Evolutionary conservation across 352 stramenopile species (phyloP), one percentile per base, ranked within the genome.

Genomic region (Pythium phragmitis): DNA sequence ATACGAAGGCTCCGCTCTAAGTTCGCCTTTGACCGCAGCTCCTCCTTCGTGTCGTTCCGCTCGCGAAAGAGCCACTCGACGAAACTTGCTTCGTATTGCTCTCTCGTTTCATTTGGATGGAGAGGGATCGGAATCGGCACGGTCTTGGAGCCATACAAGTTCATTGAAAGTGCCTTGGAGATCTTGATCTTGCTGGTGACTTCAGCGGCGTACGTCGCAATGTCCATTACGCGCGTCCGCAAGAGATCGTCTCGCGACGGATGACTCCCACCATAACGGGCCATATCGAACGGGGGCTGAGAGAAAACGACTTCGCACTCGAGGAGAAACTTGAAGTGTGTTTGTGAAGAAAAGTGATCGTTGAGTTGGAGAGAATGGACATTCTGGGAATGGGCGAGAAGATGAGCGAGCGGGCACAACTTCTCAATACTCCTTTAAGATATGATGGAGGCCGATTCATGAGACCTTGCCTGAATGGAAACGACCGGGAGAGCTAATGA

Each of bases 41-140:
- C 8, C 17, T 58, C 42, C 12, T 43, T 23, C 30, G 28, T 53
- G 4, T 42, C 30, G 28, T 52, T 61, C 19, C 42, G 55, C 28
- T 61, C 55, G n/a, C 37, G 23, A 17, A 48, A 58, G 36, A 65
- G 21, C 49, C 47, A 65, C 9, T 55, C 28, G 19, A 39, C 30
- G 36, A 66, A 66, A 7, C 50, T 28, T 3, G 56, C 23, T 43
- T 66, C 59, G 19, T 60, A 66, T 6, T 17, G 5, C 3, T 49
- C 30, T 8, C 51, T 16, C 5, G 23, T 66, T 14, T 66, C 50
- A n/a, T 50, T 33, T 7, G 13, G 11, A 3, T 56, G 9, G 17
- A 65, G 30, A 13, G 47, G 57, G 4, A 56, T 49, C 2, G 47
- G 49, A 45, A 65, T 65, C 37, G 47, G 57, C 7, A 52, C 26